Conservation (phyloP, 2,329 filamentous ascomycete genomes). For the Penicillium sp. region DNA sequence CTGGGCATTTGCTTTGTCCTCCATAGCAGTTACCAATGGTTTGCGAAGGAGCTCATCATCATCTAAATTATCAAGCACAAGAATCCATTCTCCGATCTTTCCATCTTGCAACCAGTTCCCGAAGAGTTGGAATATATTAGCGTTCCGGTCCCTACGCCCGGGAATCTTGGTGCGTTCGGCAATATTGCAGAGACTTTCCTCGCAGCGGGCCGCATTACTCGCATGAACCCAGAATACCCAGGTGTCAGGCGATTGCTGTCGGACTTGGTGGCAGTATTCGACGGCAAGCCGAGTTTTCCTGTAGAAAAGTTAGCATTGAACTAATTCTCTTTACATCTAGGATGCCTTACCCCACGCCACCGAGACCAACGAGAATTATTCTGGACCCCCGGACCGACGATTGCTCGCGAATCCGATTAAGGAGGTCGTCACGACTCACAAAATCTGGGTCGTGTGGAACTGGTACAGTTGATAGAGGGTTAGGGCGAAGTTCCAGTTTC, state of each 20-base stretch:
- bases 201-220: conserved; percentile 33
- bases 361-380: conserved; percentile 20
- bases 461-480: conserved; percentile 1
- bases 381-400: conserved; percentile 10
- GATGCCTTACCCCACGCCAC: conserved; percentile 21
- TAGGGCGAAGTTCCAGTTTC: neutral
- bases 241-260: neutral
- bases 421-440: conserved; percentile 17
- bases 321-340: neutral
- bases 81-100: neutral
- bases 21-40: neutral
- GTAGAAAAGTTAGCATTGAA: neutral
- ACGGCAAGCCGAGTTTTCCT: conserved; percentile 1
- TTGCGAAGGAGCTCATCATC: conserved; percentile 20
- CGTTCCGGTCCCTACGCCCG: conserved; percentile 31
- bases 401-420: conserved; percentile 31
- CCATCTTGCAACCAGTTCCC: no score
- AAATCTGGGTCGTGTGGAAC: conserved; percentile 22
- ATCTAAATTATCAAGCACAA: conserved; percentile 31
- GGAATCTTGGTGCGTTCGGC: conserved; percentile 32
- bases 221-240: conserved; percentile 40
- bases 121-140: conserved; percentile 16
- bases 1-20: neutral
- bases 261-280: conserved; percentile 3
- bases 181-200: conserved; percentile 38